These are phyloP conservation scores for Fraxinus paxiana DNA, from an alignment of 305 asterid species.

Conservation along the genomic window DNA sequence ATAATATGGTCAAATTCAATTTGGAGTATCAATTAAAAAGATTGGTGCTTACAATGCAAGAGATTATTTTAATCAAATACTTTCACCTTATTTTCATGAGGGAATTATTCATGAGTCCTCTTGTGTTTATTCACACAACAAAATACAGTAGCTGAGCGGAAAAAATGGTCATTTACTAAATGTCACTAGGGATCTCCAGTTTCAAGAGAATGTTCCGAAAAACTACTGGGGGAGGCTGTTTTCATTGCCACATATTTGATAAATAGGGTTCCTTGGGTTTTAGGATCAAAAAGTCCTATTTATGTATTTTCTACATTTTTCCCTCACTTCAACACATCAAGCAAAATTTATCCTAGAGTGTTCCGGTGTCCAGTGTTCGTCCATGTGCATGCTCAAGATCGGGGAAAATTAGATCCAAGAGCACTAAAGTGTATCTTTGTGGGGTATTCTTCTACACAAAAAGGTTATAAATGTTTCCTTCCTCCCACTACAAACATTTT, in stretches of 20 bases:
- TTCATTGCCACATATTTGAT: not conserved
- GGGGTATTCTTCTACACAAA: not conserved
- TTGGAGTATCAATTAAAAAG: not conserved
- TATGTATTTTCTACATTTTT: not conserved
- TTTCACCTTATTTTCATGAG: not conserved
- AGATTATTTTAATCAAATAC: not conserved
- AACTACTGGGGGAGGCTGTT: not conserved
- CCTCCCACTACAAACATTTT: not conserved
- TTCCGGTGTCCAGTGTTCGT: not conserved
- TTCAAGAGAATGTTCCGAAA: not conserved
- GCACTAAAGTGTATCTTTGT: not conserved
- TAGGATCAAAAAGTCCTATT: not conserved
- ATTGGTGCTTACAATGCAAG: not conserved
- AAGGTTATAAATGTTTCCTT: not conserved
- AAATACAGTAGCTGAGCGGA: not conserved
- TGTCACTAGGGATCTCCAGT: not conserved
- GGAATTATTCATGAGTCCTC: not conserved
- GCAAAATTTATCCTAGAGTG: not conserved
- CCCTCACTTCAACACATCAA: not conserved
- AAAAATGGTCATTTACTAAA: not conserved
- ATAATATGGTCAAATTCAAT: not conserved
- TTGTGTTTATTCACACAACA: not conserved
- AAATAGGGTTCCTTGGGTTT: not conserved
- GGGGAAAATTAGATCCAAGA: not conserved
- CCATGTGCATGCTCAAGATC: not conserved